Conservation (phyloP, 2,329 filamentous ascomycete genomes). For the Fusarium anthophilum region DNA sequence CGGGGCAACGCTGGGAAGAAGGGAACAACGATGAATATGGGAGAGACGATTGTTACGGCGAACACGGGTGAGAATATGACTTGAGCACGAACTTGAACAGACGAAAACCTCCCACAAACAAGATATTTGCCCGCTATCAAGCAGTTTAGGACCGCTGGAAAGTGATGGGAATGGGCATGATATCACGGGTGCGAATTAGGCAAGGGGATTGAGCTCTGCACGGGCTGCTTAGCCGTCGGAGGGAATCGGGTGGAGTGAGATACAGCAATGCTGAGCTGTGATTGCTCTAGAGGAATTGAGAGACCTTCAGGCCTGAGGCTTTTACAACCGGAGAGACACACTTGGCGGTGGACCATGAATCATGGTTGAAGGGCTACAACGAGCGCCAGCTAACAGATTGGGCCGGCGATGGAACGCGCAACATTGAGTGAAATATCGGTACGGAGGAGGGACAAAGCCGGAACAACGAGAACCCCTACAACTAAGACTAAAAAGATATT, state of each 20-base stretch:
- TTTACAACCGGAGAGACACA: slow-evolving; percentile 44
- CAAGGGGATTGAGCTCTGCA: slow-evolving; percentile 37
- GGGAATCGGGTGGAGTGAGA: slow-evolving; percentile 49
- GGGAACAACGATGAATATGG: slow-evolving; percentile 40
- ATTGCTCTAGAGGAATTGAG: slow-evolving; percentile 42
- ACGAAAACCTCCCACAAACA: slow-evolving; percentile 1
- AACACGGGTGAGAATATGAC: slow-evolving; percentile 31
- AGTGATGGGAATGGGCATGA: slow-evolving; percentile 20
- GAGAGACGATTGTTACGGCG: slow-evolving; percentile 46
- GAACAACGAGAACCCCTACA: slow-evolving; percentile 39
- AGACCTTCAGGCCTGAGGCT: slow-evolving; percentile 47
- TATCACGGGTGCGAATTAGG: slow-evolving; percentile 43
- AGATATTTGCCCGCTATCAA: background rate
- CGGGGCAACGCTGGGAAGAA: slow-evolving; percentile 47
- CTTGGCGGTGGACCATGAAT: slow-evolving; percentile 49
- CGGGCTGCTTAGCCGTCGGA: slow-evolving; percentile 45
- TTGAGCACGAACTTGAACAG: slow-evolving; percentile 4
- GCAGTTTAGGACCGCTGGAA: slow-evolving; percentile 16
- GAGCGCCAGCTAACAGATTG: slow-evolving; percentile 36
- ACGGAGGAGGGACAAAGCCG: slow-evolving; percentile 40
- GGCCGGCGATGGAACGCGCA: slow-evolving; percentile 42
- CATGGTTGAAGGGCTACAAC: slow-evolving; percentile 43
- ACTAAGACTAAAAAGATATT: slow-evolving; percentile 26
- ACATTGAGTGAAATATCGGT: slow-evolving; percentile 43
- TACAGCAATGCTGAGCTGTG: slow-evolving; percentile 41